phyloP scores from a whole-genome alignment of 2,329 filamentous ascomycete species.

The Remersonia thermophila region DNA sequence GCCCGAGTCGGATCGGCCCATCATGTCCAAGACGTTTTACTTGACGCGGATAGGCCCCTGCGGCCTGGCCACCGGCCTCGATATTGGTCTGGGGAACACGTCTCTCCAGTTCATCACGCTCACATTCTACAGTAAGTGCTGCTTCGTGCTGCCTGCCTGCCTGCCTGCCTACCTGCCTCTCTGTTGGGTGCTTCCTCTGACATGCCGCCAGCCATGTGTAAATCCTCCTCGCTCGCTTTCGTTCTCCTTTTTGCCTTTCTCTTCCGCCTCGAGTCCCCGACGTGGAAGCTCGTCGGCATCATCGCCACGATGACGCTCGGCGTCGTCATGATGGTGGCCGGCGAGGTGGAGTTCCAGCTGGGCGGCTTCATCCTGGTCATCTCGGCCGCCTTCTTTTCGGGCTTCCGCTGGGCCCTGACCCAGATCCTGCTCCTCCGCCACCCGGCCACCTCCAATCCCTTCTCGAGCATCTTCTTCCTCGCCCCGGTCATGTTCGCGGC shows the following conservation, averaged over 20 bases:
- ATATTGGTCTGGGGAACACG: constrained; percentile 93
- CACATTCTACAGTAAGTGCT: constrained; percentile 84
- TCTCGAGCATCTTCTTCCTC: constrained; percentile 95
- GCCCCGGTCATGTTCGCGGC: constrained; percentile 91
- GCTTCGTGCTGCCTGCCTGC: no score
- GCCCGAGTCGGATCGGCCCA: constrained; percentile 40
- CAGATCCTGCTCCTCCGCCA: constrained; percentile 91
- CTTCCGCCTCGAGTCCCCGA: constrained; percentile 81
- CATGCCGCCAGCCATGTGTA: constrained; percentile 69
- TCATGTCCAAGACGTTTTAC: constrained; percentile 87
- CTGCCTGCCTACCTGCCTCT: no score
- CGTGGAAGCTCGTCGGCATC: constrained; percentile 72
- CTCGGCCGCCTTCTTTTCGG: constrained; percentile 84
- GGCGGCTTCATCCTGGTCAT: constrained; percentile 89
- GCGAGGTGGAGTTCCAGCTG: constrained; percentile 79
- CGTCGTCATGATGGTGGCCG: constrained; percentile 96
- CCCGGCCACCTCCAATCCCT: constrained; percentile 89
- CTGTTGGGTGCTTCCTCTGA: neutral
- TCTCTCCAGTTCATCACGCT: constrained; percentile 92
- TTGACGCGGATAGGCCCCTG: constrained; percentile 84
- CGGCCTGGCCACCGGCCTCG: constrained; percentile 81
- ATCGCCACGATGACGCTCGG: constrained; percentile 86
- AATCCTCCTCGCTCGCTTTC: constrained; percentile 90
- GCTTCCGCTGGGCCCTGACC: constrained; percentile 96
- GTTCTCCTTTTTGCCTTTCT: constrained; percentile 91